A percentile compares a stretch with the other conserved stretches of the same genome.
These are phyloP conservation scores for Oryza officinalis DNA, from an alignment of 176 grass and related monocot species.

Conservation along the genomic window DNA sequence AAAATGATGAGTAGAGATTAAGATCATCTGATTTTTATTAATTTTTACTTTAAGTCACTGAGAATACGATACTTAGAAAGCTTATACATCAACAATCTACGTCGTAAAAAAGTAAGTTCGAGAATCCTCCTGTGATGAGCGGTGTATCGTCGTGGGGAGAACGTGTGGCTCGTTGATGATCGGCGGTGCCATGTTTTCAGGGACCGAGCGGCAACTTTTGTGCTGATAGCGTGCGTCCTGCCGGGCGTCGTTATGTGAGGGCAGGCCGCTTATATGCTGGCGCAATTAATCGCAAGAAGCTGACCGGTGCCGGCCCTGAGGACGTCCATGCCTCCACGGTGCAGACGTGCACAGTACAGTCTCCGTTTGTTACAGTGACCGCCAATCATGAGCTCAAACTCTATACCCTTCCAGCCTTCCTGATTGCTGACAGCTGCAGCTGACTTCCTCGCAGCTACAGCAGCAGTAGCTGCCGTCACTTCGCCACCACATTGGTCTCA, in stretches of 20 bases:
- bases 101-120: too few species aligned
- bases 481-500: neutral
- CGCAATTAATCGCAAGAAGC: neutral
- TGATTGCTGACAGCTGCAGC: neutral
- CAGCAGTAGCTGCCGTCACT: neutral
- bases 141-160: too few species aligned
- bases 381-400: constrained; percentile 16
- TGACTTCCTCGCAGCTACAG: neutral
- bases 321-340: too few species aligned
- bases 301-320: neutral
- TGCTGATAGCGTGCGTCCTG: neutral
- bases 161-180: neutral
- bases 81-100: too few species aligned
- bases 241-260: neutral
- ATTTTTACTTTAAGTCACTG: too few species aligned
- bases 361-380: neutral
- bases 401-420: neutral
- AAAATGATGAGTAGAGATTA: too few species aligned
- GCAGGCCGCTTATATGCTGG: neutral
- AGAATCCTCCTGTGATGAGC: too few species aligned
- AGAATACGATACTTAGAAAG: too few species aligned
- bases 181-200: constrained; percentile 22
- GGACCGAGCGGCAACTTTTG: neutral
- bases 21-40: too few species aligned
- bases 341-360: neutral